Evolutionary conservation across 192 early-diverging fungal species (phyloP), one percentile per base, ranked within the genome.

Genomic region (Endogone sp.): DNA sequence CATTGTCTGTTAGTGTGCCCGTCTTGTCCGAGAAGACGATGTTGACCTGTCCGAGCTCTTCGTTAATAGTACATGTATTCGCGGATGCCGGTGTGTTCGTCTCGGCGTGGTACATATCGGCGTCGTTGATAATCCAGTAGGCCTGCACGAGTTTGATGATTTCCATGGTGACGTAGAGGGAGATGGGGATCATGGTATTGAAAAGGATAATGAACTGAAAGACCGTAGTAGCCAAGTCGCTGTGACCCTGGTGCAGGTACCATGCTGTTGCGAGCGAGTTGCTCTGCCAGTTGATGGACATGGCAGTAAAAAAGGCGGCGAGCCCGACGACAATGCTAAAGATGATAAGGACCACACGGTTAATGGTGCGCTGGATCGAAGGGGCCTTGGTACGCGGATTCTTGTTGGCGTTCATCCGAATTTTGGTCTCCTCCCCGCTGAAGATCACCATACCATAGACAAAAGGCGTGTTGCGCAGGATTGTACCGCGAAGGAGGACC

Each of bases 1-100:
- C 82, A 74, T 94, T 95, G 62, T 93, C 90, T 0, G 94, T 95
- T 26, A 95, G 79, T 10, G 94, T 95, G 29, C 94, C 94, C 4
- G 93, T 95, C 77, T 95, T 95, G 81, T 95, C 93, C 24, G 90
- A 90, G 63, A 97, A 97, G 10, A 97, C 82, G 68, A 94, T 94
- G 64, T 90, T 86, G 62, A 97, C 91, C 70, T 88, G 86, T 28
- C 92, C 94, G 28, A 97, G 79, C 64, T 97, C 95, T 75, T 97
- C 95, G 72, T 93, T 93, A 57, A 95, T 89, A 23, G 83, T 87
- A 2, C 88, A 88, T 6, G 94, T 94, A 25, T 87, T 80, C 0
- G 92, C 91, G 70, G 88, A 85, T 0, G 93, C 91, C 2, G 90
- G 88, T 11, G 89, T 89, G 60, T 93, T 87, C 1, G 83, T 81